phyloP scores from a whole-genome alignment of 768 basidiomycete genomes.

The Sutorius australiensis region DNA sequence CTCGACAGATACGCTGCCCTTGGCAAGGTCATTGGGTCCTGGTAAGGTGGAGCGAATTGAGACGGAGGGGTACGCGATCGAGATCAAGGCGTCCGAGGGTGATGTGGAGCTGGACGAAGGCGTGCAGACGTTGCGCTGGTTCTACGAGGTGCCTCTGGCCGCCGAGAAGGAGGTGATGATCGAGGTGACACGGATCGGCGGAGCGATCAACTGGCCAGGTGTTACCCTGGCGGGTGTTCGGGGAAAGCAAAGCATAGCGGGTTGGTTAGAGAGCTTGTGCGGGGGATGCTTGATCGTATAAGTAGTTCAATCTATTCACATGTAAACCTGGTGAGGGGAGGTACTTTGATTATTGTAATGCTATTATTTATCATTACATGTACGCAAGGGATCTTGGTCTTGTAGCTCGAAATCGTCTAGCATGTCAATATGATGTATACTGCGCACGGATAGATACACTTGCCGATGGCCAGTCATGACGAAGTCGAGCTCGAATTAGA shows the following conservation, averaged over 20 bases:
- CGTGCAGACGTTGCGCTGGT: constrained; percentile 52
- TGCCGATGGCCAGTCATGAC: constrained; percentile 1
- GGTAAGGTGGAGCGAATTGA: constrained; percentile 9
- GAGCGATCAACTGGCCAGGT: constrained; percentile 33
- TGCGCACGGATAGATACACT: not conserved
- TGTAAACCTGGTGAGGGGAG: not conserved
- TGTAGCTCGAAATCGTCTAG: not conserved
- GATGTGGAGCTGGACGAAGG: constrained; percentile 44
- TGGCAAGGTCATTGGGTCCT: not conserved
- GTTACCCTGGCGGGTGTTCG: not conserved
- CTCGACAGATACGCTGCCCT: constrained; percentile 16
- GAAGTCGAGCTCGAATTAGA: constrained; percentile 9
- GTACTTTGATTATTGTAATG: constrained; percentile 3
- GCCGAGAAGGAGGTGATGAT: constrained; percentile 36
- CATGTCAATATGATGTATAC: not conserved
- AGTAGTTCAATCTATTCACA: not conserved
- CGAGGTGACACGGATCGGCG: constrained; percentile 39
- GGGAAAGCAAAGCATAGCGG: not conserved
- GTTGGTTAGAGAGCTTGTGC: constrained; percentile 15
- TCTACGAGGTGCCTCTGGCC: constrained; percentile 35
- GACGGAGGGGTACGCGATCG: constrained; percentile 34
- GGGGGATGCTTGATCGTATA: constrained; percentile 27
- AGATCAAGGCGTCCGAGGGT: constrained; percentile 46
- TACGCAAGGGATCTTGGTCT: not conserved
- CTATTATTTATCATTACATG: constrained; percentile 6